These are phyloP conservation scores for Penicillium sp. DNA, from an alignment of 2,329 filamentous ascomycete genomes.

Conservation along the genomic window DNA sequence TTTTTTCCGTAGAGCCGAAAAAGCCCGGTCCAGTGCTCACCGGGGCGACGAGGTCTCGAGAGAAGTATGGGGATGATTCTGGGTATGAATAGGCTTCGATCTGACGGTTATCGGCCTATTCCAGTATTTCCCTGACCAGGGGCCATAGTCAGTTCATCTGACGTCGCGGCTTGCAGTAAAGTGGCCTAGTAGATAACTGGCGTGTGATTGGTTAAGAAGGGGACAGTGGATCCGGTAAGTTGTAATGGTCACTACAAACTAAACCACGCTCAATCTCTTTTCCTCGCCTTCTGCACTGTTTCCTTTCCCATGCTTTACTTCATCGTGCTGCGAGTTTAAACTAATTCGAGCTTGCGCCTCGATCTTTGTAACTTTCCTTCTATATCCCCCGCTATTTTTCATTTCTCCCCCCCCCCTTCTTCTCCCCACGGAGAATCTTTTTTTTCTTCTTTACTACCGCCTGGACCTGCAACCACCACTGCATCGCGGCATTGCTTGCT, in stretches of 20 bases:
- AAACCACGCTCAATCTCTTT: conserved; percentile 28
- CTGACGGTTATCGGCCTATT: not conserved
- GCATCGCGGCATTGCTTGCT: not conserved
- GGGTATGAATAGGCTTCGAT: not conserved
- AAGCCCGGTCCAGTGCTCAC: too few species aligned
- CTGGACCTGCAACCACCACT: not conserved
- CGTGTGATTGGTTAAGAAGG: conserved; percentile 8
- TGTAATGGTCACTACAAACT: conserved; percentile 23
- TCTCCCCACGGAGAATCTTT: not conserved
- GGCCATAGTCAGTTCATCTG: not conserved
- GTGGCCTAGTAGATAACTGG: conserved; percentile 2
- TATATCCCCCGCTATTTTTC: not conserved
- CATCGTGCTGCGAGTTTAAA: conserved; percentile 1
- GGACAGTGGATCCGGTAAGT: conserved; percentile 8
- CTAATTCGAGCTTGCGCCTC: not conserved
- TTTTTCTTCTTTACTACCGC: conserved; percentile 5
- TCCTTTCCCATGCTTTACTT: conserved; percentile 1
- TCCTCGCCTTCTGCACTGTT: not conserved
- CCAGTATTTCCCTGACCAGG: not conserved
- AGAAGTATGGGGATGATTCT: not conserved
- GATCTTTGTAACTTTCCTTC: conserved; percentile 7
- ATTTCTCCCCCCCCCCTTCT: not conserved
- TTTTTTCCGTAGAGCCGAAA: too few species aligned
- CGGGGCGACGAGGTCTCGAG: too few species aligned
- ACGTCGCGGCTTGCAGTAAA: conserved; percentile 3